phyloP scores from a whole-genome alignment of 805 yeast genomes.

The Teunomyces cretensis region DNA sequence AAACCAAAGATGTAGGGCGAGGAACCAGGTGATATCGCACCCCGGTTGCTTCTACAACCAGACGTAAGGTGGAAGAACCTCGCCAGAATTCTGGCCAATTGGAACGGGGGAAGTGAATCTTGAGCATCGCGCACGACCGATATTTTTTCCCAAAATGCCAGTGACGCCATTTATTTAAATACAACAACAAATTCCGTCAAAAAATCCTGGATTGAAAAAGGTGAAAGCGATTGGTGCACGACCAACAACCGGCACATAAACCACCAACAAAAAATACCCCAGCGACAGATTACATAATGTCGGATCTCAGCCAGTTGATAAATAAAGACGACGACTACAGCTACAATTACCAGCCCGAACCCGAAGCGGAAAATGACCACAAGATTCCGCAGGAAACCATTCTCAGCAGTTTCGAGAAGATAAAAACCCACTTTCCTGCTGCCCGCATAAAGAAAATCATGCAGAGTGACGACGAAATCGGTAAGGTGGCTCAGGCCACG shows the following conservation, averaged over 20 bases:
- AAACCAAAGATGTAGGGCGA: no score
- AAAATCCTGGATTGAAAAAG: background rate
- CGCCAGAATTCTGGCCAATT: background rate
- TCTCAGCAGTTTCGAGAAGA: conserved; percentile 42
- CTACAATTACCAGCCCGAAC: conserved; percentile 10
- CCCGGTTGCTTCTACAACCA: no score
- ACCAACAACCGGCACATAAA: background rate
- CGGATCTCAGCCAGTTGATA: conserved; percentile 26
- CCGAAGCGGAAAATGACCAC: conserved; percentile 2
- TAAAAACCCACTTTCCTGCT: conserved; percentile 83
- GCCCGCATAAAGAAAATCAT: conserved; percentile 94
- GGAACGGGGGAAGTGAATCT: background rate
- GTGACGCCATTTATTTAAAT: conserved; percentile 3
- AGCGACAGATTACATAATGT: conserved; percentile 17
- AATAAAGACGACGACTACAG: conserved; percentile 23
- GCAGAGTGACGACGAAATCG: conserved; percentile 98
- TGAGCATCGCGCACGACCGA: background rate
- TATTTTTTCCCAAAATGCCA: background rate
- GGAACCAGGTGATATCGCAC: no score
- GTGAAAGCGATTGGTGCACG: background rate
- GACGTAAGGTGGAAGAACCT: background rate
- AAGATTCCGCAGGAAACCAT: conserved; percentile 33
- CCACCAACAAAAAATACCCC: no score
- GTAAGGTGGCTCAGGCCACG: conserved; percentile 97
- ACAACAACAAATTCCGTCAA: background rate